Conservation (phyloP, 257 asterid species). For the Solanum peruvianum region DNA sequence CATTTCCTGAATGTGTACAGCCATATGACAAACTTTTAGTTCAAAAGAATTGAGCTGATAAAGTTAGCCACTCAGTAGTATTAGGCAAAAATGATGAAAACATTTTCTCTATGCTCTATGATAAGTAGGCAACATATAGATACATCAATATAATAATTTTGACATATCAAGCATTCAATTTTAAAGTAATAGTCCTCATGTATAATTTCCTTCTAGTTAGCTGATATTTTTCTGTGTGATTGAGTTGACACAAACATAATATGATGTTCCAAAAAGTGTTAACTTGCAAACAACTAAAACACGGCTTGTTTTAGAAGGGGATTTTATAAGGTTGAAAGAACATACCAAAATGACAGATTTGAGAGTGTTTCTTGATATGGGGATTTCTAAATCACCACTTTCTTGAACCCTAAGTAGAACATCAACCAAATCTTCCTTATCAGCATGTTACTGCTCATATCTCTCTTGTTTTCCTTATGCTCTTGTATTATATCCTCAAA, state of each 20-base stretch:
- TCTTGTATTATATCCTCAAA: neutral
- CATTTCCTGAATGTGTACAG: neutral
- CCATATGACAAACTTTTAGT: neutral
- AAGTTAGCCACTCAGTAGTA: neutral
- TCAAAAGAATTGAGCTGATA: neutral
- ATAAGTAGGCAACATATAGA: neutral
- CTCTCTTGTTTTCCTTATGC: neutral
- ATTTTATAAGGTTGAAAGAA: neutral
- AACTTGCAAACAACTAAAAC: neutral
- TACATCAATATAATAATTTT: neutral
- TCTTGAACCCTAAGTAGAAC: neutral
- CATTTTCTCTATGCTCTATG: neutral
- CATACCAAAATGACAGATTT: neutral
- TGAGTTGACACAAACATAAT: neutral
- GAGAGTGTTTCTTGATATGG: neutral
- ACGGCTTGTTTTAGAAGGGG: neutral
- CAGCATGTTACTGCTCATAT: neutral
- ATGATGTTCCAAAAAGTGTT: neutral
- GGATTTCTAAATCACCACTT: neutral
- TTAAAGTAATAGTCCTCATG: neutral
- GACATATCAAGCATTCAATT: neutral
- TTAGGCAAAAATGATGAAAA: neutral
- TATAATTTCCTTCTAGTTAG: neutral
- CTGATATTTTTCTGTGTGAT: neutral
- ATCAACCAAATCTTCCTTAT: neutral